phyloP scores from a whole-genome alignment of 306 rosid species.

The Fagus crenata region DNA sequence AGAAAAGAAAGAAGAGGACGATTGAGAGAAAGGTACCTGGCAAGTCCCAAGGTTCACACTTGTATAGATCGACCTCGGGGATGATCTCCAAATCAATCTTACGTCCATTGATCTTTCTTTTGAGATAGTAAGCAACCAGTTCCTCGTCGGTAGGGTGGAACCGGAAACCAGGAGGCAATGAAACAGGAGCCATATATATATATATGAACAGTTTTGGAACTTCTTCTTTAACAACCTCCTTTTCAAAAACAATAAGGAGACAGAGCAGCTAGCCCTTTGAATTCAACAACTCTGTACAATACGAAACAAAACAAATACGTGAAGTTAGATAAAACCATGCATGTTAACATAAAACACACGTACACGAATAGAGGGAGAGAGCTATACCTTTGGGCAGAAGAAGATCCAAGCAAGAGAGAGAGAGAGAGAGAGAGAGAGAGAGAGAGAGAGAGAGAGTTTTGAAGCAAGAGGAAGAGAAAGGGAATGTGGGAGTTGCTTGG shows the following conservation, averaged over 20 bases:
- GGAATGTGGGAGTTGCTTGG: slow-evolving; percentile 59
- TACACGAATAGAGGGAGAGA: slow-evolving; percentile 21
- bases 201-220: slow-evolving; percentile 27
- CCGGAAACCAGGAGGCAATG: slow-evolving; percentile 92
- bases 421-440: slow-evolving; percentile 25
- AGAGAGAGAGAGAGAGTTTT: not conserved
- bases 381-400: slow-evolving; percentile 44
- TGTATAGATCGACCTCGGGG: slow-evolving; percentile 96
- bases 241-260: slow-evolving; percentile 15
- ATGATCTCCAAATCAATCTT: slow-evolving; percentile 82
- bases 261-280: slow-evolving; percentile 21
- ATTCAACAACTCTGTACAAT: slow-evolving; percentile 11
- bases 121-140: slow-evolving; percentile 87
- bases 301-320: not conserved
- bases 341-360: not conserved
- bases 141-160: slow-evolving; percentile 96
- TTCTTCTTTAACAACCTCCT: slow-evolving; percentile 32
- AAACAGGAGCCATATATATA: slow-evolving; percentile 67
- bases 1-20: not conserved
- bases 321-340: not conserved
- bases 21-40: slow-evolving; percentile 54
- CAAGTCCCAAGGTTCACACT: slow-evolving; percentile 96
- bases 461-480: slow-evolving; percentile 26
- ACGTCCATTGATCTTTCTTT: slow-evolving; percentile 84
- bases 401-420: slow-evolving; percentile 42